These are phyloP conservation scores for Stachybotrys echinatus DNA, from an alignment of 2,329 filamentous ascomycete species.

Conservation along the genomic window DNA sequence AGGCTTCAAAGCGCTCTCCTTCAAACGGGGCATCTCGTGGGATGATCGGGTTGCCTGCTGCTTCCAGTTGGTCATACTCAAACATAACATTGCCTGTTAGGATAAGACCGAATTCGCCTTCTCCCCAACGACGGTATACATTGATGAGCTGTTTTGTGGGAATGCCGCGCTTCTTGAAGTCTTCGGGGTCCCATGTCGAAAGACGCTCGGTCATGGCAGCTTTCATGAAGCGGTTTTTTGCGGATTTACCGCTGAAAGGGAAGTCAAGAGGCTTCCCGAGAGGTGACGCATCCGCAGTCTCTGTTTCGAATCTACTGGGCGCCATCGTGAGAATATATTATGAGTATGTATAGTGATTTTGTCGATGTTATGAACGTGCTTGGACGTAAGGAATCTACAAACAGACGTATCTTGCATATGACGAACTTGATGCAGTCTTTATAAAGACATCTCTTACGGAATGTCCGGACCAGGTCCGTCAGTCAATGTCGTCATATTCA, in stretches of 20 bases:
- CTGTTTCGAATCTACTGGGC: conserved; percentile 2
- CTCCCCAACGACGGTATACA: conserved; percentile 55
- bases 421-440: no score
- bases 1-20: conserved; percentile 57
- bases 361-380: no score
- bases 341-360: not conserved
- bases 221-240: conserved; percentile 63
- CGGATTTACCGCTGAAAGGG: conserved; percentile 46
- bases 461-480: no score
- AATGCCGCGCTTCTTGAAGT: conserved; percentile 41
- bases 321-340: conserved; percentile 6
- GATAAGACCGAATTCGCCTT: conserved; percentile 50
- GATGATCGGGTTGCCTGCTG: conserved; percentile 53
- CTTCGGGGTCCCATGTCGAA: conserved; percentile 52
- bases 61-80: conserved; percentile 53
- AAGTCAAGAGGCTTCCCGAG: conserved; percentile 43
- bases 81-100: conserved; percentile 62
- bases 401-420: no score
- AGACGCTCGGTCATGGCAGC: conserved; percentile 62
- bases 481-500: no score
- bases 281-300: conserved; percentile 9
- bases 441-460: no score
- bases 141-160: conserved; percentile 38
- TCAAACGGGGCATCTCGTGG: conserved; percentile 42
- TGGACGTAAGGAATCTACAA: no score